These are phyloP conservation scores for Penstemon newberryi DNA, from an alignment of 257 asterid genomes.

Conservation along the genomic window DNA sequence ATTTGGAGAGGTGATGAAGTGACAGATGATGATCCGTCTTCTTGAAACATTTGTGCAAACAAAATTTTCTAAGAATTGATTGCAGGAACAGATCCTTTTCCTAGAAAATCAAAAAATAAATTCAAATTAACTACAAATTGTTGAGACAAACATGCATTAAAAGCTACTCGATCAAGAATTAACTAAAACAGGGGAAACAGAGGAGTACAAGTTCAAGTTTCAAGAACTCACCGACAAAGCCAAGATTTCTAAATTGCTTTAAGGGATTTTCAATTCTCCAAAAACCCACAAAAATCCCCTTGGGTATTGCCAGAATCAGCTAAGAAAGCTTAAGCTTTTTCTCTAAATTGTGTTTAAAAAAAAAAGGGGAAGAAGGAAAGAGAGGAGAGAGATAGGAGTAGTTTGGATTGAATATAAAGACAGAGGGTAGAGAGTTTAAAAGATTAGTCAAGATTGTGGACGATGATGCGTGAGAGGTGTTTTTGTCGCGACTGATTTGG, in stretches of 20 bases:
- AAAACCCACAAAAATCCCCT: slow-evolving; percentile 24
- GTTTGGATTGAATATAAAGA: slow-evolving; percentile 29
- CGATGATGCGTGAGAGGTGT: slow-evolving; percentile 43
- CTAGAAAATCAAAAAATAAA: slow-evolving; percentile 4
- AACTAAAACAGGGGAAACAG: slow-evolving; percentile 9
- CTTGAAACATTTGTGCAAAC: slow-evolving; percentile 63
- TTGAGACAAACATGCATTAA: slow-evolving; percentile 14
- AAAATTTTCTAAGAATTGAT: background rate
- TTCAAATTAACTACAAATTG: background rate
- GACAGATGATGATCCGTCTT: slow-evolving; percentile 86
- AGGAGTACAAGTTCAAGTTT: background rate
- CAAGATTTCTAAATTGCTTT: slow-evolving; percentile 11
- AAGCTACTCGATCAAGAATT: slow-evolving; percentile 3
- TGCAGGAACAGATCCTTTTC: background rate
- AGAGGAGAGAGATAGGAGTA: slow-evolving; percentile 15
- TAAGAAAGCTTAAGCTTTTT: background rate
- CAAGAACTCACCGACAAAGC: slow-evolving; percentile 35
- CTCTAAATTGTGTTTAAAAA: background rate
- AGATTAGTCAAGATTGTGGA: slow-evolving; percentile 48
- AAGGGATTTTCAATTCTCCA: slow-evolving; percentile 22
- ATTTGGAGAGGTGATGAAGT: slow-evolving; percentile 69
- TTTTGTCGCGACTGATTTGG: slow-evolving; percentile 59
- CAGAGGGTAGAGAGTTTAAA: slow-evolving; percentile 27
- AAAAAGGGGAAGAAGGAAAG: background rate
- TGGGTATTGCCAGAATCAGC: background rate